A percentile compares a stretch with the other conserved stretches of the same genome.
phyloP scores from a whole-genome alignment of 352 stramenopile genomes.

The Pythium oligandrum region DNA sequence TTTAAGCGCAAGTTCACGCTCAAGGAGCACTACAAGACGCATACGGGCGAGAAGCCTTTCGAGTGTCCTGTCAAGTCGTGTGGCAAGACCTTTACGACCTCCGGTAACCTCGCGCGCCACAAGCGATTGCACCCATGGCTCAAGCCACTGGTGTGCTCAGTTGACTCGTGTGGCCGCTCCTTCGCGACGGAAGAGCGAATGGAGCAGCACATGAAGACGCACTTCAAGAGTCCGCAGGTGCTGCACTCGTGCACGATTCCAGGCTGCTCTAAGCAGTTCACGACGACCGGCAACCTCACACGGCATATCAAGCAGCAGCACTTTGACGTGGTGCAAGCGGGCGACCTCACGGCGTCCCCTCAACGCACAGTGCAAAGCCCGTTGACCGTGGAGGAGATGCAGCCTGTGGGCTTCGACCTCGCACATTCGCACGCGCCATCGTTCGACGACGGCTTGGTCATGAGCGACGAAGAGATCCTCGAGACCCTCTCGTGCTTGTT shows the following conservation, averaged over 20 bases:
- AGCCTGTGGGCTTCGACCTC: too few species aligned
- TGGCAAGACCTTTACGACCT: conserved; percentile 67
- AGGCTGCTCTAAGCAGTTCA: conserved; percentile 55
- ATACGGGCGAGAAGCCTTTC: conserved; percentile 74
- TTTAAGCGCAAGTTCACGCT: conserved; percentile 75
- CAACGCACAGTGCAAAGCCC: too few species aligned
- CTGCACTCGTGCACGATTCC: conserved; percentile 32
- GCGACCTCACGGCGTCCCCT: background rate
- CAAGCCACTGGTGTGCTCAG: conserved; percentile 9
- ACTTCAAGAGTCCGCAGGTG: conserved; percentile 21
- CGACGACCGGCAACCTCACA: conserved; percentile 42
- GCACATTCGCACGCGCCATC: too few species aligned
- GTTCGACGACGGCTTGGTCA: too few species aligned
- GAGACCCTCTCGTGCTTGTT: conserved; percentile 6
- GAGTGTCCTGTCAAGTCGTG: conserved; percentile 27
- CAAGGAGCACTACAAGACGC: conserved; percentile 73
- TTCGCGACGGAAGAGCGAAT: conserved; percentile 18
- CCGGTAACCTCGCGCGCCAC: conserved; percentile 67
- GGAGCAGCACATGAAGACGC: conserved; percentile 11
- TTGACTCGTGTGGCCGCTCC: conserved; percentile 7
- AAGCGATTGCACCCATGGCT: conserved; percentile 50
- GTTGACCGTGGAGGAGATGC: too few species aligned
- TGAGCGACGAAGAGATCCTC: background rate
- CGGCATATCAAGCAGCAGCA: conserved; percentile 13
- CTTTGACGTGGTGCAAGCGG: conserved; percentile 1